Base-by-base conservation (phyloP, 2,329 filamentous ascomycete species). In the Fusarium setosum region DNA sequence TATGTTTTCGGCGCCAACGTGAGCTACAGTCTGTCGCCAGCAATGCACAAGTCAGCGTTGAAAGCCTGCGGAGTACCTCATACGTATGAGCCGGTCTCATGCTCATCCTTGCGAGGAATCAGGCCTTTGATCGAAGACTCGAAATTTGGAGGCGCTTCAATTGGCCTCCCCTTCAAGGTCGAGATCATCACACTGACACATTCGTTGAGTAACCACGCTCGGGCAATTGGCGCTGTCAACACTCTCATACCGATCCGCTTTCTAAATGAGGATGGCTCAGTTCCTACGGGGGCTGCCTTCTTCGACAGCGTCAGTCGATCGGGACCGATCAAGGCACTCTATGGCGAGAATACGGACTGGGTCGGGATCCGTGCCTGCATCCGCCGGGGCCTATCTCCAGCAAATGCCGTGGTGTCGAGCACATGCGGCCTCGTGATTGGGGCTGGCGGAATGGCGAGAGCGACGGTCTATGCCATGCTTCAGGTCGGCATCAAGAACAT, bases 301-400 rank as follows among this genome's bases (percentile, higher is more conserved):
- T 82, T 83, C 59, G 77, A 79, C n/a, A 83, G 86, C 59, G 65
- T 76, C 26, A 90, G 90, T 63, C 83, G 87, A 40, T 84, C 88
- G 2, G 91, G 91, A 0, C 86, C 88, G 0, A 86, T 93, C 7
- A 85, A 86, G 62, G 90, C 89, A 0, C 81, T 94, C 0, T 92
- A 93, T 63, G 92, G 91, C 2, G 91, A 94, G 59, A 94, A 94
- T 60, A 94, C 91, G 0, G 92, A 94, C 74, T 94, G 92, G 89
- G 90, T 93, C 31, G 92, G 92, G 6, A 92, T 94, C 38, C 82
- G 90, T 52, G 90, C 90, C 4, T 93, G 90, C 72, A 86, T 94
- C 38, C 85, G 89, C 6, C 84, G 90, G 29, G 91, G 91, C 3
- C 80, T 94, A 3, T 93, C 91, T 1, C 92, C 92, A 0, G 89